These are phyloP conservation scores for Trichosanthes cucumerina DNA, from an alignment of 306 rosid species.

Conservation along the genomic window DNA sequence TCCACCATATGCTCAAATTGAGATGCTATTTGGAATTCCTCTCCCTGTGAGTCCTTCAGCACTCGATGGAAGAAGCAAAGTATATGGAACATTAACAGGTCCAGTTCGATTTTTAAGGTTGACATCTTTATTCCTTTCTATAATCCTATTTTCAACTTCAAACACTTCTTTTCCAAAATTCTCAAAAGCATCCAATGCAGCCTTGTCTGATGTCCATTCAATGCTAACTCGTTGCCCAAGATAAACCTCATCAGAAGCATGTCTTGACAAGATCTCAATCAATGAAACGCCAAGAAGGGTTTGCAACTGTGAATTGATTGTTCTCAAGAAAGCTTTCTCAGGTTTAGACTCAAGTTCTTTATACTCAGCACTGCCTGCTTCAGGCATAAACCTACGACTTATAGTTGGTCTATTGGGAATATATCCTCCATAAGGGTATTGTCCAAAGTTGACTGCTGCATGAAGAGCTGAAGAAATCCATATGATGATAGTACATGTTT, in stretches of 20 bases:
- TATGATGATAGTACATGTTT: constrained; percentile 45
- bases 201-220: constrained; percentile 52
- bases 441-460: constrained; percentile 76
- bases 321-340: constrained; percentile 52
- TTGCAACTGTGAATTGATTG: constrained; percentile 37
- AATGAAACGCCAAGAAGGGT: constrained; percentile 51
- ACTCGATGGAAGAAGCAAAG: constrained; percentile 45
- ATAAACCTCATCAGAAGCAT: constrained; percentile 66
- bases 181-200: constrained; percentile 35
- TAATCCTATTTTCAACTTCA: constrained; percentile 31
- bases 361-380: constrained; percentile 35
- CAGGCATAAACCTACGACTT: constrained; percentile 43
- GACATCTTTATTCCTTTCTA: constrained; percentile 34
- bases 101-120: constrained; percentile 41
- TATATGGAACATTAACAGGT: constrained; percentile 51
- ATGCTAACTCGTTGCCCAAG: constrained; percentile 52
- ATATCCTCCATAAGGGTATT: constrained; percentile 58
- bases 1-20: constrained; percentile 13
- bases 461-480: constrained; percentile 68
- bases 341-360: constrained; percentile 38
- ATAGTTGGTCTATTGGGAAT: constrained; percentile 48
- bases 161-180: constrained; percentile 34
- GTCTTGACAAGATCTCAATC: constrained; percentile 57
- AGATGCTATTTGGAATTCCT: constrained; percentile 69
- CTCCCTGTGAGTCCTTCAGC: constrained; percentile 46